Conservation (phyloP, 2,329 filamentous ascomycete species). For the Hypoxylon sp. region DNA sequence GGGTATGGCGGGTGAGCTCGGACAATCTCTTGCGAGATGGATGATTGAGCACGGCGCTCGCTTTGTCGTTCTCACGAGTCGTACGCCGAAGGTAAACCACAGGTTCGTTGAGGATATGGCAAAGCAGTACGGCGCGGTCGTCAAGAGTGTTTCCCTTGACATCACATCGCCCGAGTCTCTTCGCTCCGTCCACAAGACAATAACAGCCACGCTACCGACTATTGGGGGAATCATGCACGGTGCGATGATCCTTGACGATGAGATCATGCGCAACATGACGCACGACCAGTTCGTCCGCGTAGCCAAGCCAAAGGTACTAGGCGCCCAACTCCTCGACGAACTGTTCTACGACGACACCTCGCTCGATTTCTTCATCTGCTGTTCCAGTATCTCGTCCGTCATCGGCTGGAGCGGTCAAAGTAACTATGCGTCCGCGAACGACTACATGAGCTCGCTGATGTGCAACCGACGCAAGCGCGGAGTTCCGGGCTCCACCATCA, state of each 20-base stretch:
- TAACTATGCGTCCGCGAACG: slow-evolving; percentile 13
- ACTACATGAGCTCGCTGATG: slow-evolving; percentile 12
- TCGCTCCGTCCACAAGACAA: slow-evolving; percentile 14
- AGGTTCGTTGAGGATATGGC: slow-evolving; percentile 6
- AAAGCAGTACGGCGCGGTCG: slow-evolving; percentile 4
- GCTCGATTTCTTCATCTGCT: slow-evolving; percentile 17
- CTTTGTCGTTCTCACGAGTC: slow-evolving; percentile 46
- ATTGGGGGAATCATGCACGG: slow-evolving; percentile 52
- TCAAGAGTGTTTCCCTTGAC: slow-evolving; percentile 15
- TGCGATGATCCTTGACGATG: slow-evolving; percentile 53
- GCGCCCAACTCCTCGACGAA: slow-evolving; percentile 51
- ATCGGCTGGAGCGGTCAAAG: slow-evolving; percentile 13
- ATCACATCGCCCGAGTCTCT: slow-evolving; percentile 10
- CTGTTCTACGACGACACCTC: slow-evolving; percentile 44
- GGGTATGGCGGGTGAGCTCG: slow-evolving; percentile 23
- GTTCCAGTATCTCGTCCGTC: slow-evolving; percentile 11
- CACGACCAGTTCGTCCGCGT: slow-evolving; percentile 41
- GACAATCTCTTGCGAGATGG: slow-evolving; percentile 17
- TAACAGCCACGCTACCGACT: slow-evolving; percentile 23
- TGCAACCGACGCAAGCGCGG: slow-evolving; percentile 14
- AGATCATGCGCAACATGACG: slow-evolving; percentile 44
- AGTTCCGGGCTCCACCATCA: slow-evolving; percentile 4
- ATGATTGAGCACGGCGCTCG: slow-evolving; percentile 36
- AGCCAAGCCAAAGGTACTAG: slow-evolving; percentile 54
- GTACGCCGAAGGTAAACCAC: slow-evolving; percentile 7